Evolutionary conservation across 306 rosid species (phyloP).

Genomic region (Luffa acutangula): DNA sequence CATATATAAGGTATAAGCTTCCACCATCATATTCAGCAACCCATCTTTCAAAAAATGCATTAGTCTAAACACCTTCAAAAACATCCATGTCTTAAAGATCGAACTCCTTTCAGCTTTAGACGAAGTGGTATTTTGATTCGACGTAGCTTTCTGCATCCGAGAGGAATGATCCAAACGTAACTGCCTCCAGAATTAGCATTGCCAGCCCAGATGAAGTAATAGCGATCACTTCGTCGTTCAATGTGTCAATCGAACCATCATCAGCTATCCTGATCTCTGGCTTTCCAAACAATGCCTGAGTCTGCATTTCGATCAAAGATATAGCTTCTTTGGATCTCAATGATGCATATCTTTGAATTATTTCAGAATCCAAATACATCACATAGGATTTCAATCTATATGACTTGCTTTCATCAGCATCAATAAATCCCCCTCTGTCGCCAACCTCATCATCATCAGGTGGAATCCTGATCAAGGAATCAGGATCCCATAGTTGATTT

Average conservation of each 20-base stretch:
- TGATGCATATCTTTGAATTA: constrained; percentile 81
- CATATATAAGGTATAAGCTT: neutral
- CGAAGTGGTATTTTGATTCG: constrained; percentile 67
- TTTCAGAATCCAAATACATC: constrained; percentile 71
- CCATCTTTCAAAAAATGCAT: neutral
- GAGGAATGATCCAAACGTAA: constrained; percentile 76
- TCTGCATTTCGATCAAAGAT: constrained; percentile 88
- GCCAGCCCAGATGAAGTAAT: constrained; percentile 59
- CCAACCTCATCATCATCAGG: constrained; percentile 28
- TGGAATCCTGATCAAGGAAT: constrained; percentile 58
- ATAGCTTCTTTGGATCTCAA: constrained; percentile 85
- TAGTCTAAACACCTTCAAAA: neutral
- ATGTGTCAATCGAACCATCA: constrained; percentile 63
- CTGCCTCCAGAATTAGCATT: constrained; percentile 80
- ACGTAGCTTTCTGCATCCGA: constrained; percentile 82
- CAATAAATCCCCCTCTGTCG: constrained; percentile 23
- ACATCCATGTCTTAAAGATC: neutral
- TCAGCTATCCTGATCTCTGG: constrained; percentile 52
- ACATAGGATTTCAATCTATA: constrained; percentile 61
- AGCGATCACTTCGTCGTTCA: constrained; percentile 55
- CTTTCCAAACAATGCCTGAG: constrained; percentile 80
- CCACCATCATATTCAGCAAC: neutral
- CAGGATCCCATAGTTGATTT: constrained; percentile 82
- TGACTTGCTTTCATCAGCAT: constrained; percentile 27
- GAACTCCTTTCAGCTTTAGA: constrained; percentile 27